Percentiles rank a stretch among this genome's conserved stretches.
Conservation (phyloP, 1,284 basidiomycete species). For the Irpex lacteus region DNA sequence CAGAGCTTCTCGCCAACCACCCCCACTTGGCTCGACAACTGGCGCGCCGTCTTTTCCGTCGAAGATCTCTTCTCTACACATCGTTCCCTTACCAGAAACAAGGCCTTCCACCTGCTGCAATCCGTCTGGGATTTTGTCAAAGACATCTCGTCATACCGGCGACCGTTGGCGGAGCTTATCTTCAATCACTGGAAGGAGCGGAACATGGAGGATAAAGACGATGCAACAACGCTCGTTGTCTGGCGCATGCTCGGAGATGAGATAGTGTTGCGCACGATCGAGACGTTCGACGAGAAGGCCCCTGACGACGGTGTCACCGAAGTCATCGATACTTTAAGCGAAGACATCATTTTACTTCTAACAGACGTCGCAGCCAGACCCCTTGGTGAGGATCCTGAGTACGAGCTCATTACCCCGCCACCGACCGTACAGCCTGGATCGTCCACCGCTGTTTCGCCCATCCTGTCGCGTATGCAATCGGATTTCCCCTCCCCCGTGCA, state of each 20-base stretch:
- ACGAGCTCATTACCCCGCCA: conserved; percentile 8
- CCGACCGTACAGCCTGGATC: conserved; percentile 7
- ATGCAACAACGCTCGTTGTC: conserved; percentile 42
- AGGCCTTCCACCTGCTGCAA: conserved; percentile 53
- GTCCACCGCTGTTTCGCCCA: conserved; percentile 40
- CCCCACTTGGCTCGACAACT: conserved; percentile 65
- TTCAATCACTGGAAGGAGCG: conserved; percentile 49
- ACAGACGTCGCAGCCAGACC: conserved; percentile 16
- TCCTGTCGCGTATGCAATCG: conserved; percentile 53
- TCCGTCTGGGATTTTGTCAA: conserved; percentile 59
- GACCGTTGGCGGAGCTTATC: conserved; percentile 57
- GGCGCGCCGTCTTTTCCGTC: conserved; percentile 55
- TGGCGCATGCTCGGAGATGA: conserved; percentile 68
- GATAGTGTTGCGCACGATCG: conserved; percentile 48
- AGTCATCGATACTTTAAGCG: conserved; percentile 12
- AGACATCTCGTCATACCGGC: conserved; percentile 65
- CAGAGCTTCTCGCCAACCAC: conserved; percentile 67
- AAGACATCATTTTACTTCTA: conserved; percentile 20
- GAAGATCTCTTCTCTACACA: conserved; percentile 42
- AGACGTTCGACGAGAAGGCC: conserved; percentile 24
- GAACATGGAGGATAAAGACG: conserved; percentile 30
- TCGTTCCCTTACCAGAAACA: conserved; percentile 52
- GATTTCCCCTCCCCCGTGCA: conserved; percentile 38
- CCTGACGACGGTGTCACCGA: conserved; percentile 10
- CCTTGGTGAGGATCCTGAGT: conserved; percentile 20